Percentiles rank a stretch among this genome's conserved stretches.
Evolutionary conservation across 2,329 filamentous ascomycete species (phyloP).

Genomic region (Curvularia sp.): DNA sequence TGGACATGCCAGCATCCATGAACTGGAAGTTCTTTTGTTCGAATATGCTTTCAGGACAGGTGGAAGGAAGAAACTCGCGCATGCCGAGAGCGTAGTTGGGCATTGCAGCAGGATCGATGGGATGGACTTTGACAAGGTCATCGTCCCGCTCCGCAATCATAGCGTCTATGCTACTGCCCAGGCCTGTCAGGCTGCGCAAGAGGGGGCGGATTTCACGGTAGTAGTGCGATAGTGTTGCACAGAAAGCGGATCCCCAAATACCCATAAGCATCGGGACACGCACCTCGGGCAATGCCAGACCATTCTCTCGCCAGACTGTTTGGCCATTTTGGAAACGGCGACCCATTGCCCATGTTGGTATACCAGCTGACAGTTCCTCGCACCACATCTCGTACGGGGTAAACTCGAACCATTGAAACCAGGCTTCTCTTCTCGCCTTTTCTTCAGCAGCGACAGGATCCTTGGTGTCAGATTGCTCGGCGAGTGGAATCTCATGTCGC

Average conservation of each 20-base stretch:
- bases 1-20: constrained; percentile 99
- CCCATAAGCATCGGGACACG: constrained; percentile 85
- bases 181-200: constrained; percentile 75
- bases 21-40: constrained; percentile 67
- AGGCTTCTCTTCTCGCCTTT: constrained; percentile 69
- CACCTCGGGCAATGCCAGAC: constrained; percentile 80
- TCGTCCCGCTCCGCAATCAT: constrained; percentile 83
- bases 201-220: constrained; percentile 92
- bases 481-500: constrained; percentile 86
- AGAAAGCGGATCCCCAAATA: constrained; percentile 97
- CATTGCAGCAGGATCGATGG: constrained; percentile 88
- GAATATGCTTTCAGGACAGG: constrained; percentile 80
- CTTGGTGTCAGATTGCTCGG: constrained; percentile 55
- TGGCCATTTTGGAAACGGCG: constrained; percentile 78
- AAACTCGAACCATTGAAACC: constrained; percentile 96
- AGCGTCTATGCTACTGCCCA: constrained; percentile 74
- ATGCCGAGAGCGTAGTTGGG: constrained; percentile 90
- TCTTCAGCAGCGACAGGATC: constrained; percentile 51
- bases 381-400: constrained; percentile 96
- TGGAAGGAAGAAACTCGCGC: constrained; percentile 74
- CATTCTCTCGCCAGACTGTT: constrained; percentile 68
- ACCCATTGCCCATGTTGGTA: constrained; percentile 93
- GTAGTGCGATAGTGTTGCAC: constrained; percentile 93
- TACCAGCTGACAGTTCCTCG: constrained; percentile 88
- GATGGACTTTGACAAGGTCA: constrained; percentile 89